Conservation (phyloP, 2,329 filamentous ascomycete genomes). For the Rhexocercosporidium sp. region DNA sequence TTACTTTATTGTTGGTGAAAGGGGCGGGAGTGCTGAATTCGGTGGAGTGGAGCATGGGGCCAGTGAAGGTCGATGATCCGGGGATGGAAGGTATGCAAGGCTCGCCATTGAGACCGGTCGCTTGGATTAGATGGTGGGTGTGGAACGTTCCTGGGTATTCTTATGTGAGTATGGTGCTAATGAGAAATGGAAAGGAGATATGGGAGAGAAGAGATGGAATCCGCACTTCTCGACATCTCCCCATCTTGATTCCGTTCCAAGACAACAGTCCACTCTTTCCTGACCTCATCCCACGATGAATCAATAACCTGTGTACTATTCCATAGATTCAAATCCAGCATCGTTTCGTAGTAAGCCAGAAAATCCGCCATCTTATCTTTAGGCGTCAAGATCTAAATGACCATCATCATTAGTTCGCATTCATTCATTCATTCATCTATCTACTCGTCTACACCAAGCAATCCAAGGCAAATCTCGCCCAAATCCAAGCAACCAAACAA, state of each 20-base stretch:
- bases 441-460: too few relatives aligned
- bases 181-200: neutral
- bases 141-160: conserved; percentile 50
- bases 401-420: conserved; percentile 64
- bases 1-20: conserved; percentile 58
- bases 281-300: conserved; percentile 54
- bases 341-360: conserved; percentile 66
- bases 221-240: conserved; percentile 5
- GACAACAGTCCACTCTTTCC: conserved; percentile 58
- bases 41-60: conserved; percentile 65
- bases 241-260: conserved; percentile 44
- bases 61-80: conserved; percentile 58
- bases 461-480: too few relatives aligned
- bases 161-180: conserved; percentile 42
- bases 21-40: conserved; percentile 48
- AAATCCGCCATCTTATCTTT: conserved; percentile 74
- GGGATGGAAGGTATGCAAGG: conserved; percentile 53
- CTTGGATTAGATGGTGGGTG: conserved; percentile 56
- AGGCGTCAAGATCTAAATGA: conserved; percentile 69
- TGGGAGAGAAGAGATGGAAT: neutral
- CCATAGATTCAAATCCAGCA: conserved; percentile 72
- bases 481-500: neutral
- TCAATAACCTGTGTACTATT: conserved; percentile 53
- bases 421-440: neutral
- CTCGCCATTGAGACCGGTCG: conserved; percentile 58